Evolutionary conservation across 805 yeast genomes (phyloP).

Genomic region (Crinitomyces ghanaensis): DNA sequence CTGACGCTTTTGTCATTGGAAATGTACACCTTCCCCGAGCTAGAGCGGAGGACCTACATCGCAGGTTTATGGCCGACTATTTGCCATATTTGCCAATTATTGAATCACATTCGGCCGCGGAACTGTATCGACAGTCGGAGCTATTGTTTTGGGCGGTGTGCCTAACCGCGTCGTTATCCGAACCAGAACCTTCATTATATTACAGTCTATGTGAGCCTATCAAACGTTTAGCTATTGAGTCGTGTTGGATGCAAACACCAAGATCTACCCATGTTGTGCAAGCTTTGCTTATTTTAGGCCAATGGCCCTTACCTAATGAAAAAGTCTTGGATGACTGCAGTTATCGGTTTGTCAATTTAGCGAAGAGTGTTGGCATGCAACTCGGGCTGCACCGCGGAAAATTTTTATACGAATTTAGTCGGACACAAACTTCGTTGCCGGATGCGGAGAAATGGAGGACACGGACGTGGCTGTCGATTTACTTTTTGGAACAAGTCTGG

Average conservation of each 20-base stretch:
- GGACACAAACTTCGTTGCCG: slow-evolving; percentile 79
- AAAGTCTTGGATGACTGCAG: slow-evolving; percentile 88
- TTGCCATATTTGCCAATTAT: slow-evolving; percentile 74
- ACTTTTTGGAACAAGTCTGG: slow-evolving; percentile 85
- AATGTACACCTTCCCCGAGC: slow-evolving; percentile 55
- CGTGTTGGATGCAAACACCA: slow-evolving; percentile 89
- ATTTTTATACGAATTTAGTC: slow-evolving; percentile 78
- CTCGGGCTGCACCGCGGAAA: slow-evolving; percentile 86
- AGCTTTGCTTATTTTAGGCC: slow-evolving; percentile 69
- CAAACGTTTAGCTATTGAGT: slow-evolving; percentile 78
- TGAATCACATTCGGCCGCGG: slow-evolving; percentile 57
- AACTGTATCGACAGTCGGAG: slow-evolving; percentile 72
- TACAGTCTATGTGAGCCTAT: slow-evolving; percentile 63
- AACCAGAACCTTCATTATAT: slow-evolving; percentile 77
- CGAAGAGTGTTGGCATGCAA: slow-evolving; percentile 73
- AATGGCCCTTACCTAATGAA: slow-evolving; percentile 90
- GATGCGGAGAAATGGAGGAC: slow-evolving; percentile 94
- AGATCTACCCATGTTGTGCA: slow-evolving; percentile 90
- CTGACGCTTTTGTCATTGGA: slow-evolving; percentile 60
- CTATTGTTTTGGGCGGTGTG: slow-evolving; percentile 85
- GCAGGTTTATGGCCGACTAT: slow-evolving; percentile 51
- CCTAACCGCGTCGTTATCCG: slow-evolving; percentile 74
- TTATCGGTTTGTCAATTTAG: slow-evolving; percentile 77
- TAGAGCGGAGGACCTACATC: slow-evolving; percentile 65
- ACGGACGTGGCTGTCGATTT: slow-evolving; percentile 81